Evolutionary conservation across 441 rosid species (phyloP).

Genomic region (Croton setiger): DNA sequence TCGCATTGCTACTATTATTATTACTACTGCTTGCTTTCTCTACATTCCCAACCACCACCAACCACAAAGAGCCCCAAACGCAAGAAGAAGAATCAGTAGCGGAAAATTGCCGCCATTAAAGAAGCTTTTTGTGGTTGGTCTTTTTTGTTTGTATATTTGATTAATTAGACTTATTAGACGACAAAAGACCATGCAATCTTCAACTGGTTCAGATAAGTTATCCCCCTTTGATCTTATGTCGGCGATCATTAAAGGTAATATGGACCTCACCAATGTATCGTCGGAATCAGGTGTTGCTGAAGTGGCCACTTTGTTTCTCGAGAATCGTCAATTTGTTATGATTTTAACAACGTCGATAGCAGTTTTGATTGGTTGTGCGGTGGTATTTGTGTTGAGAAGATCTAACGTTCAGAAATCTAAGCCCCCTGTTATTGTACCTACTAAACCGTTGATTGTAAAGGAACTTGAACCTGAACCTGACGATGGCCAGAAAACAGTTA

Average conservation of each 20-base stretch:
- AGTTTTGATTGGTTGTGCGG: slow-evolving; percentile 76
- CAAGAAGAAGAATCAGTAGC: neutral
- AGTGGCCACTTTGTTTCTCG: slow-evolving; percentile 53
- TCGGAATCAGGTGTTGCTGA: slow-evolving; percentile 43
- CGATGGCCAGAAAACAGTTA: slow-evolving; percentile 71
- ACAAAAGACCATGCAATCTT: slow-evolving; percentile 16
- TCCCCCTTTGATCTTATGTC: slow-evolving; percentile 83
- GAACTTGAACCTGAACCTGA: slow-evolving; percentile 54
- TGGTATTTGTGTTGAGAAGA: slow-evolving; percentile 69
- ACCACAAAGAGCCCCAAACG: neutral
- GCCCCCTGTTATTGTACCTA: slow-evolving; percentile 22
- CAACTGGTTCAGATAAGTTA: slow-evolving; percentile 36
- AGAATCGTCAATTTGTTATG: slow-evolving; percentile 70
- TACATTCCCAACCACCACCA: slow-evolving; percentile 32
- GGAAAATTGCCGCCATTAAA: neutral
- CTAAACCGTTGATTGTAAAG: slow-evolving; percentile 51
- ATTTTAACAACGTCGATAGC: slow-evolving; percentile 78
- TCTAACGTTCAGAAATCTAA: slow-evolving; percentile 28
- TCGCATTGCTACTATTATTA: slow-evolving; percentile 19
- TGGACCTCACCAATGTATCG: slow-evolving; percentile 60
- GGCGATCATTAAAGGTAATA: slow-evolving; percentile 65
- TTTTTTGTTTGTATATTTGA: neutral
- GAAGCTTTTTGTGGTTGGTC: neutral
- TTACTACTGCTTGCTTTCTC: slow-evolving; percentile 14
- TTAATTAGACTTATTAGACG: neutral